phyloP scores from a whole-genome alignment of 2,329 filamentous ascomycete species.

The Trichoderma atroviride region DNA sequence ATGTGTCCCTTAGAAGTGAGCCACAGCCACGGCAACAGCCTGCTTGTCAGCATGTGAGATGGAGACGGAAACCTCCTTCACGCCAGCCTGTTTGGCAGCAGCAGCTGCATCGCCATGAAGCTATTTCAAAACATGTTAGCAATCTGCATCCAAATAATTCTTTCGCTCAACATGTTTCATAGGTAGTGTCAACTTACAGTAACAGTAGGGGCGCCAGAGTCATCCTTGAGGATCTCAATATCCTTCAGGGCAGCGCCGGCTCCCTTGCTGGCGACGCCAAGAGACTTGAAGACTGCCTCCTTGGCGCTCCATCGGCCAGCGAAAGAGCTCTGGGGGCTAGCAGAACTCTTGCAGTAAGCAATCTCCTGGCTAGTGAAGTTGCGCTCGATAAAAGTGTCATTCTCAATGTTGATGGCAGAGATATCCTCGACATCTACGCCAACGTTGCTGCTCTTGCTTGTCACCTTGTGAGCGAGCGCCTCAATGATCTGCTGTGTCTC shows the following conservation, averaged over 20 bases:
- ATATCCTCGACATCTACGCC: constrained; percentile 95
- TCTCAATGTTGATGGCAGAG: constrained; percentile 83
- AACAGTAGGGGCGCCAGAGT: constrained; percentile 81
- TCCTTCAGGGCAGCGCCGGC: constrained; percentile 89
- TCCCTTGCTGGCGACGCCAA: constrained; percentile 84
- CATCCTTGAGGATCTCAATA: constrained; percentile 86
- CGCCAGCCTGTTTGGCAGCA: constrained; percentile 81
- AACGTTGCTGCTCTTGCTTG: constrained; percentile 68
- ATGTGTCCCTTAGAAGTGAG: constrained; percentile 62
- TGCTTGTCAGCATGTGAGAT: constrained; percentile 96
- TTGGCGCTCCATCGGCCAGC: constrained; percentile 96
- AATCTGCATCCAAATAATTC: neutral
- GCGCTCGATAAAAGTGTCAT: constrained; percentile 89
- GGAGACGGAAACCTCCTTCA: constrained; percentile 87
- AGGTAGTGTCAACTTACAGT: constrained; percentile 63
- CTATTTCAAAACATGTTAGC: constrained; percentile 55
- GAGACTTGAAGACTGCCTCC: constrained; percentile 97
- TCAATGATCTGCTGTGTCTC: constrained; percentile 77
- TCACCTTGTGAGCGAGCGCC: constrained; percentile 67
- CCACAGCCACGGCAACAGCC: constrained; percentile 90
- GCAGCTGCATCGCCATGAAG: constrained; percentile 82
- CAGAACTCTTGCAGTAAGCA: constrained; percentile 78
- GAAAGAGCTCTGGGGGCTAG: constrained; percentile 85
- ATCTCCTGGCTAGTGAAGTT: constrained; percentile 90
- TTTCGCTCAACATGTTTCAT: too few species aligned